phyloP scores from a whole-genome alignment of 1,284 basidiomycete species.

The Thelephora terrestris region DNA sequence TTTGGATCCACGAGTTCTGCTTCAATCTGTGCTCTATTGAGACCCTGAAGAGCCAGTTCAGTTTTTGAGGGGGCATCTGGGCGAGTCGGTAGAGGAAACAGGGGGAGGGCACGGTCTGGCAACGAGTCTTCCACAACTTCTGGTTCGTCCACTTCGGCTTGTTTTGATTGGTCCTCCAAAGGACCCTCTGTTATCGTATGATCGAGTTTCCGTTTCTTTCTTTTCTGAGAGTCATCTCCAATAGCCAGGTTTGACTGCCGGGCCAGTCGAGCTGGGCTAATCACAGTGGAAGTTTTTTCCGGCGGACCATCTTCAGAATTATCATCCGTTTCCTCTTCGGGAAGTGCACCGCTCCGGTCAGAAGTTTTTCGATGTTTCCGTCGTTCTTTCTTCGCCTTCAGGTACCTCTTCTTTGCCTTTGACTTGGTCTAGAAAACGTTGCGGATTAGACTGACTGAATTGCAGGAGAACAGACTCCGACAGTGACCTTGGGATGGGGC shows the following conservation, averaged over 20 bases:
- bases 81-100: slow-evolving; percentile 62
- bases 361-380: slow-evolving; percentile 29
- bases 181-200: neutral
- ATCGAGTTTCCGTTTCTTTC: neutral
- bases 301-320: slow-evolving; percentile 11
- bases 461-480: no score
- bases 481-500: no score
- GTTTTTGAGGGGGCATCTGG: slow-evolving; percentile 65
- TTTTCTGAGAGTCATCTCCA: no score
- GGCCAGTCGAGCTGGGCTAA: neutral
- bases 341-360: neutral
- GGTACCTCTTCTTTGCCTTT: slow-evolving; percentile 25
- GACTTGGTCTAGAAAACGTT: slow-evolving; percentile 19
- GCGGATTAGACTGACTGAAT: no score
- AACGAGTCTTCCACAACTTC: slow-evolving; percentile 18
- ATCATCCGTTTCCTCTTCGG: slow-evolving; percentile 12
- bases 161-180: neutral
- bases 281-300: neutral
- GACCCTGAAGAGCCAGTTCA: slow-evolving; percentile 63
- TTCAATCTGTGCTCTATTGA: slow-evolving; percentile 64
- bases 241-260: neutral
- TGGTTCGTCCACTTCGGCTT: slow-evolving; percentile 8
- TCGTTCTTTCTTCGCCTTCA: slow-evolving; percentile 27
- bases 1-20: slow-evolving; percentile 65
- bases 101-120: slow-evolving; percentile 35